Base-by-base conservation (phyloP, 2,329 filamentous ascomycete species). In the Aspergillus fumigatus region DNA sequence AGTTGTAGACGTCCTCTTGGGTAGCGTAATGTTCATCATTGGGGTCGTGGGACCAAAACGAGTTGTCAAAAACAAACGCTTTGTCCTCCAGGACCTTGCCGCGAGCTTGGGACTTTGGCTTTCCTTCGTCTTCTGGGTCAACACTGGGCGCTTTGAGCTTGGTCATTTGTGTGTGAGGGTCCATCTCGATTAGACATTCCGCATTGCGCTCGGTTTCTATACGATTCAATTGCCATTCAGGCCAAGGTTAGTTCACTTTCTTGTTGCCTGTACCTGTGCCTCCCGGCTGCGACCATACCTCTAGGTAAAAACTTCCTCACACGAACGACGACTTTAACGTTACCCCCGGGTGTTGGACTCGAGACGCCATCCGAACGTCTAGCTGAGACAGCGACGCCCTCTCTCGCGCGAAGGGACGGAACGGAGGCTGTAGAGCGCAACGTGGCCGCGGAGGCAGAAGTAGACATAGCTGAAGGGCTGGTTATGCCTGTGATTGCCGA, bases 11-110 rank as follows among this genome's bases (percentile, higher is more conserved):
- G 67, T 97, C 90, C 67, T 92, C 90, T 73, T 99, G 94, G 59
- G 88, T 84, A 3, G 94, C 92, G 71, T 97, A 99, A 76, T 97
- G 90, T 32, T 85, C 79, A 70, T 96, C 92, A 26, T 80, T 74
- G 55, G 82, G 82, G 71, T 93, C 79, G 75, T 97, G 92, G 58
- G 93, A 97, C 92, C 94, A 99, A 77, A 97, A 99, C 0, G 92
- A 97, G 71, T 92, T 96, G 79, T 99, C 94, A 72, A 99, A 99
- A 2, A 90, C 92, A 70, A 99, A 99, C 0, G 82, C 84, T 76
- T 95, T 97, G 70, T 96, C 90, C 69, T 97, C 92, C 54, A 89
- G 79, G 7, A 88, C 79, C 72, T 88, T 93, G 29, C 74, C 73
- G 60, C 90, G 85, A 41, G 84, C 83, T 73, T 86, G 88, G 3